Evolutionary conservation across 2,329 filamentous ascomycete species (phyloP), one percentile per base, ranked within the genome.

Genomic region (Fusarium humuli): DNA sequence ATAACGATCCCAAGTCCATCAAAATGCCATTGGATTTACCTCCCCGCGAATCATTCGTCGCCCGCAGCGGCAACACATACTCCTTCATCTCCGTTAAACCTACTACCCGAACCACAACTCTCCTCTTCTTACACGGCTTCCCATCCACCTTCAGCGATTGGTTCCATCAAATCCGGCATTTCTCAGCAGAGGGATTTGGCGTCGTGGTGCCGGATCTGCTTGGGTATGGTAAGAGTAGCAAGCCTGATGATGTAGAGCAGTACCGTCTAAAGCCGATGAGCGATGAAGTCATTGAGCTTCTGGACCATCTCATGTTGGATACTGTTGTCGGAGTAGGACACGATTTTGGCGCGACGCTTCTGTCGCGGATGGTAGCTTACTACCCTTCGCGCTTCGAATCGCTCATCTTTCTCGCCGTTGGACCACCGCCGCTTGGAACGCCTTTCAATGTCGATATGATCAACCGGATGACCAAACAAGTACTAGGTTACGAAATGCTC

Each of bases 111-210:
- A 58, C 71, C 10, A 67, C 75, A 7, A 84, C 82, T 0, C 72
- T 86, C 6, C 75, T 87, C 16, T 78, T 86, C 57, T 77, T 86
- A 14, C 85, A 86, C 65, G 83, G 84, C 34, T 84, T 85, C 52
- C 84, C 84, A 29, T 84, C 83, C 7, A 82, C 81, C 37, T 76
- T 79, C 14, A 75, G 78, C 34, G 83, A 86, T 75, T 86, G 83
- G 81, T 60, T 75, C 6, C 70, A 77, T 56, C 81, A 84, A 57
- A 74, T 83, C 7, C 41, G 58, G 0, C 65, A 78, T 57, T 79
- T 85, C 52, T 67, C 73, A 1, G 55, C 73, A 0, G 34, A 63
- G 4, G 83, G 82, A 2, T 81, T 84, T 57, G 83, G 84, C 0
- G 71, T 85, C 14, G 50, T 86, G 1, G 83, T 77, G 0, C 79